Base-by-base conservation (phyloP, 805 yeast genomes). In the Wickerhamiella sergipiensis region DNA sequence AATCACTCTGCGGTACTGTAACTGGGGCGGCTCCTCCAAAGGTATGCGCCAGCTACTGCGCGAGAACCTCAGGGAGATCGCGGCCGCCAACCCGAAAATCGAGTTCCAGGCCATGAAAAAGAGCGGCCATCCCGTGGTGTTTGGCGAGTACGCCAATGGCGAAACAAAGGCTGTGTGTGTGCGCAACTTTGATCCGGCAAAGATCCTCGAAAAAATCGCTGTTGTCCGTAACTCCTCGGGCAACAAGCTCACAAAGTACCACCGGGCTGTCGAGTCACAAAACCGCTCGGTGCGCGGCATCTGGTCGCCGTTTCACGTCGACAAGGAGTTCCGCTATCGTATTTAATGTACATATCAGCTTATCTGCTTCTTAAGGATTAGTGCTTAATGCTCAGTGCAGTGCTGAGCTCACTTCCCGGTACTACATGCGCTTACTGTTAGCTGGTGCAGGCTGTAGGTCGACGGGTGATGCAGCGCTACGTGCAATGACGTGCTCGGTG, bases 291-390 rank as follows among this genome's bases (percentile, higher is more conserved):
- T 90, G 17, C 83, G 98, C 74, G 98, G 98, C 62, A 75, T 92
- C 47, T 92, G 98, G 98, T 88, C 97, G 45, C 98, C 98, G 52
- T 74, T 90, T 72, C 96, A 89, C 63, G 82, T 77, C 48, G 78
- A 74, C 51, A 73, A 77, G 55, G 64, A 67, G 39, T 70, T 64
- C 53, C 72, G 82, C 62, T 71, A 70, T 64, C 72, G 69, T 60
- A 66, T 76, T 40, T 75, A 64, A 62, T 36, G 40, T 36, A 36
- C 40, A 36, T 36, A 36, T 36, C 19, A n/a, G n/a, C n/a, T n/a
- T n/a, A n/a, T n/a, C n/a, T n/a, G n/a, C n/a, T n/a, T n/a, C n/a
- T n/a, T n/a, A n/a, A n/a, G n/a, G n/a, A n/a, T n/a, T n/a, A n/a
- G n/a, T n/a, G n/a, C n/a, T n/a, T n/a, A n/a, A n/a, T n/a, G n/a